Base-by-base conservation (phyloP, 805 yeast genomes). In the Starmera dryadoides region DNA sequence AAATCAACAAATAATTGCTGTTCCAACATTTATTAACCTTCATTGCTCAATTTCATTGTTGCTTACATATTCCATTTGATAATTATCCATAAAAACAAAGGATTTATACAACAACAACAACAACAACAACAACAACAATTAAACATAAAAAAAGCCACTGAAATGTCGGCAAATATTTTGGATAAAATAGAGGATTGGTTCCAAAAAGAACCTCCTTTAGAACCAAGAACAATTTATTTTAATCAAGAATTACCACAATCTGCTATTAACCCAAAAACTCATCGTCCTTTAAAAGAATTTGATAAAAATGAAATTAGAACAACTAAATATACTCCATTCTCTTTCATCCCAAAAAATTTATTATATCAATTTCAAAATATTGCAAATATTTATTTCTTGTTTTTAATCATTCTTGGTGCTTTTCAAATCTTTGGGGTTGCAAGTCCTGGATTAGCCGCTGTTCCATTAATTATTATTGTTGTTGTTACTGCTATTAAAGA, bases 291-390 rank as follows among this genome's bases (percentile, higher is more conserved):
- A 5, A 30, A 40, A 17, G 18, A 29, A 6, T 40, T 15, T 32
- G 41, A 37, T 18, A 36, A 37, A 3, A 91, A 91, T 66, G 88
- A 88, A 57, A 86, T 91, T 48, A 77, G 97, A 64, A 88, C 98
- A 0, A 86, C 98, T 4, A 89, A 88, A 63, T 93, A 91, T 62
- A 91, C 98, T 2, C 97, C 98, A 4, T 56, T 91, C 32, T 69
- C 88, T 9, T 91, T 91, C 55, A 50, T 91, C 18, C 98, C 98
- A 6, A 88, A 88, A 59, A 87, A 91, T 60, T 60, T 91, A 34
- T 62, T 64, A 35, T 71, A 75, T 46, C 98, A 91, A 63, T 89
- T 88, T 59, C 77, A 74, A 48, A 91, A 89, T 56, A 76, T 88
- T 44, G 98, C 98, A 30, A 93, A 93, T 62, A 68, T 86, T 37